Conservation (phyloP, 306 rosid species). For the Hylodesmum podocarpum region DNA sequence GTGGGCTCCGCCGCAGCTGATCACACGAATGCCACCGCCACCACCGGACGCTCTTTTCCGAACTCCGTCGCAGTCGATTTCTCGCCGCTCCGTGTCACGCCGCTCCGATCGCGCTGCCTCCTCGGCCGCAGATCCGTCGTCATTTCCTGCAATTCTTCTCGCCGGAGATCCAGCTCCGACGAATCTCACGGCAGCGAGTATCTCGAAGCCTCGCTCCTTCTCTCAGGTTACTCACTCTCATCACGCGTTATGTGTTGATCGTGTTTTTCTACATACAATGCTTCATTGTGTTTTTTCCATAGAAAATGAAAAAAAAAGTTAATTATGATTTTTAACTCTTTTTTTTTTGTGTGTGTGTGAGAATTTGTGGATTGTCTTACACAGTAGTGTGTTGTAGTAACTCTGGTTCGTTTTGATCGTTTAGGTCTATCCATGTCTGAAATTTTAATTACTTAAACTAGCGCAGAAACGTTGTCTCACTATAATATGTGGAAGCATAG, state of each 20-base stretch:
- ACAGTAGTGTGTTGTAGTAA: slow-evolving; percentile 33
- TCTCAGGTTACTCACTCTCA: slow-evolving; percentile 53
- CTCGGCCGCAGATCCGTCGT: slow-evolving; percentile 41
- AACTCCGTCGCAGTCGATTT: slow-evolving; percentile 32
- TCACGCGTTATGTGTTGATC: not conserved
- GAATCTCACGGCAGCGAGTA: slow-evolving; percentile 48
- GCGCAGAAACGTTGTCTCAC: slow-evolving; percentile 86
- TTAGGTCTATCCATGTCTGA: slow-evolving; percentile 51
- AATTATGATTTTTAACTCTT: not conserved
- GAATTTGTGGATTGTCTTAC: not conserved
- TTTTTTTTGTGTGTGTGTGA: too few species aligned
- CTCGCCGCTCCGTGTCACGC: slow-evolving; percentile 35
- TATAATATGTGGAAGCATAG: slow-evolving; percentile 66
- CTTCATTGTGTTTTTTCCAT: not conserved
- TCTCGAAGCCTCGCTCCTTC: slow-evolving; percentile 85
- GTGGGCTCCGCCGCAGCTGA: slow-evolving; percentile 41
- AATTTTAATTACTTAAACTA: slow-evolving; percentile 47
- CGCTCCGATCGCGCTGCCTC: slow-evolving; percentile 31
- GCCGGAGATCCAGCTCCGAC: slow-evolving; percentile 46
- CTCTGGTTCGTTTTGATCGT: slow-evolving; percentile 40
- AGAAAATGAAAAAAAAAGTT: not conserved
- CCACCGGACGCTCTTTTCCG: slow-evolving; percentile 30
- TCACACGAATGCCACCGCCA: slow-evolving; percentile 44
- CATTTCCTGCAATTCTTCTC: slow-evolving; percentile 59
- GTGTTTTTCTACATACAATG: not conserved